Evolutionary conservation across 176 grass and related monocot species (phyloP).

Genomic region (Tillandsia fasciculata): DNA sequence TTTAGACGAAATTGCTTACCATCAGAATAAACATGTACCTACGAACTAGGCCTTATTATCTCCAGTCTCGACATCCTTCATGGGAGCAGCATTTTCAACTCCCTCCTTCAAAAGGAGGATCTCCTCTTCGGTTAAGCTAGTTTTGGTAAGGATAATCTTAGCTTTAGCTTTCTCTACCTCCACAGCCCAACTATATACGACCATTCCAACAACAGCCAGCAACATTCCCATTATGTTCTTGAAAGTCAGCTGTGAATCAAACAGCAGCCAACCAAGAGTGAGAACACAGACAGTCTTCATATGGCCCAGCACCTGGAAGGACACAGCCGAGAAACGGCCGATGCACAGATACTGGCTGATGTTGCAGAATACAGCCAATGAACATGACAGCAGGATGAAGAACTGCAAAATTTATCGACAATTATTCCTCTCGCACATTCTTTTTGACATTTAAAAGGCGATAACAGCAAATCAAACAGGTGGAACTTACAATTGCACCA

Average conservation of each 20-base stretch:
- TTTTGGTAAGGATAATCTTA: constrained; percentile 22
- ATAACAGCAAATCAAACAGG: not conserved
- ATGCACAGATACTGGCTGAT: constrained; percentile 35
- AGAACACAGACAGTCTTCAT: constrained; percentile 38
- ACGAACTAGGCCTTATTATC: not conserved
- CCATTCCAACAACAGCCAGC: constrained; percentile 32
- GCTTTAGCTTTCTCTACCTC: constrained; percentile 25
- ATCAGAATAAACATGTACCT: not conserved
- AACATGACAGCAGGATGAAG: constrained; percentile 37
- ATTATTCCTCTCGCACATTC: not conserved
- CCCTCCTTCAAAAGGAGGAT: constrained; percentile 33
- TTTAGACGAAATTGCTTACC: no score
- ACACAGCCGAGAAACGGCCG: constrained; percentile 31
- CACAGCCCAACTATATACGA: constrained; percentile 38
- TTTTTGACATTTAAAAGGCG: not conserved
- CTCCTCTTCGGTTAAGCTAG: constrained; percentile 37
- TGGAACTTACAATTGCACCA: constrained; percentile 32
- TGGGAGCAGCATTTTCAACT: constrained; percentile 7
- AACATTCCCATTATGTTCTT: constrained; percentile 37
- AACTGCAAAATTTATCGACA: constrained; percentile 10
- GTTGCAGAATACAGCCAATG: constrained; percentile 39
- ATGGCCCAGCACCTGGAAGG: constrained; percentile 40
- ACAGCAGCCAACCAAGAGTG: constrained; percentile 32
- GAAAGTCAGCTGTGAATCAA: constrained; percentile 24
- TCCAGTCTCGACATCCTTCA: constrained; percentile 21